Evolutionary conservation across 2,329 filamentous ascomycete species (phyloP), one percentile per base, ranked within the genome.

Genomic region (Aspergillus pseudoglaucus): DNA sequence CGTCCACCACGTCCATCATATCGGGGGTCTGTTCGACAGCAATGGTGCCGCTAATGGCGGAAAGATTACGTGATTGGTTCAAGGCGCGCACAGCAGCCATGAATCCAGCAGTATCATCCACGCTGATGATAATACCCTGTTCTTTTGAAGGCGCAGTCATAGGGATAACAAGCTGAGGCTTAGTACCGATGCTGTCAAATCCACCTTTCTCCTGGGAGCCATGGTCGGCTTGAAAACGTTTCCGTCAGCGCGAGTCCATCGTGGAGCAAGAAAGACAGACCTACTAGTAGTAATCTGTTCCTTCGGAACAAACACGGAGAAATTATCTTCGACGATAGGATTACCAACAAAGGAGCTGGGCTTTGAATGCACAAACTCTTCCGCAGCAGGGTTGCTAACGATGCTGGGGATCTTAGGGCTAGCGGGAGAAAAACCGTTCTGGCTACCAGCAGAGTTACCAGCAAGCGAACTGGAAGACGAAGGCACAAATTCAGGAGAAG

Each of bases 81-180:
- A 57, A 48, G 32, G 51, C 47, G 20, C 58, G 56, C 47, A 59
- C 53, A 43, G 58, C 60, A 22, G 54, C 59, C 57, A 64, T 58
- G 30, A 64, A 64, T 44, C 48, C 58, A 46, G 54, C 55, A 8
- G 59, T 56, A 44, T 64, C 59, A 45, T 63, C 57, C 10, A 63
- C 39, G 30, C 57, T 23, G 23, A 57, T 51, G 18, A 54, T 23
- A 17, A 47, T 30, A 18, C 38, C 38, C 7, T 6, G n/a, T 27
- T 43, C n/a, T n/a, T 17, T 17, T 14, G 15, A 35, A 35, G 33
- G 6, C 6, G 33, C 33, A 35, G 33, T 10, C 6, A 15, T 35
- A 35, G 6, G 14, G 8, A 18, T 22, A 5, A 18, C 9, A 4
- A 20, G 10, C 15, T 39, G 37, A 39, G 10, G 15, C 37, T 39